Evolutionary conservation across 2,329 filamentous ascomycete species (phyloP).

Genomic region (Monosporascus ibericus): DNA sequence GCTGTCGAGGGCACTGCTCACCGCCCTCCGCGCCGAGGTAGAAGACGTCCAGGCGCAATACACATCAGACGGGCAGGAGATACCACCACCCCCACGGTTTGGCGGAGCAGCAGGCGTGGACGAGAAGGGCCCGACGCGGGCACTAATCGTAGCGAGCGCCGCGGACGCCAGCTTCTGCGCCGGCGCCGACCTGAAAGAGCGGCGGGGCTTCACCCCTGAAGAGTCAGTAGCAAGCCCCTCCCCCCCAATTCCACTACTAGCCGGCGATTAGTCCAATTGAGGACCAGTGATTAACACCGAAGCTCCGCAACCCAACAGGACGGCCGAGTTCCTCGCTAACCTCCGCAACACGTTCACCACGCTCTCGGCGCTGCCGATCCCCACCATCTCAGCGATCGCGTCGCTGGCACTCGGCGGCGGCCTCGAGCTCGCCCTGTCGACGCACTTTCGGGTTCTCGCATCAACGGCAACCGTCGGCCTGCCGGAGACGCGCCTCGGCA

Average conservation of each 20-base stretch:
- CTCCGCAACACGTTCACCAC: constrained; percentile 71
- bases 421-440: constrained; percentile 84
- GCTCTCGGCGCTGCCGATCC: constrained; percentile 72
- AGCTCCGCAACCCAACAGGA: constrained; percentile 44
- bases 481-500: constrained; percentile 87
- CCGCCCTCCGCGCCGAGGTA: constrained; percentile 65
- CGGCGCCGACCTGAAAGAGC: constrained; percentile 89
- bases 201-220: constrained; percentile 65
- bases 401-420: constrained; percentile 87
- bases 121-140: constrained; percentile 60
- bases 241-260: background rate
- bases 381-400: constrained; percentile 82
- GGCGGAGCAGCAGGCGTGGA: constrained; percentile 39
- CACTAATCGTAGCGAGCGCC: constrained; percentile 76
- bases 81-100: constrained; percentile 32
- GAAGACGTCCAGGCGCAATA: constrained; percentile 63
- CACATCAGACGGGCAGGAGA: constrained; percentile 47
- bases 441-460: constrained; percentile 80
- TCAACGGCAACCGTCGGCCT: constrained; percentile 74
- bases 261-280: constrained; percentile 1
- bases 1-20: constrained; percentile 73
- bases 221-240: constrained; percentile 52
- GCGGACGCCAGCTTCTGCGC: constrained; percentile 88
- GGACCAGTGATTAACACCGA: constrained; percentile 9
- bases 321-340: constrained; percentile 66